A percentile compares a stretch with the other conserved stretches of the same genome.
Conservation (phyloP, 495 filamentous ascomycete genomes). For the Tuber indicum region DNA sequence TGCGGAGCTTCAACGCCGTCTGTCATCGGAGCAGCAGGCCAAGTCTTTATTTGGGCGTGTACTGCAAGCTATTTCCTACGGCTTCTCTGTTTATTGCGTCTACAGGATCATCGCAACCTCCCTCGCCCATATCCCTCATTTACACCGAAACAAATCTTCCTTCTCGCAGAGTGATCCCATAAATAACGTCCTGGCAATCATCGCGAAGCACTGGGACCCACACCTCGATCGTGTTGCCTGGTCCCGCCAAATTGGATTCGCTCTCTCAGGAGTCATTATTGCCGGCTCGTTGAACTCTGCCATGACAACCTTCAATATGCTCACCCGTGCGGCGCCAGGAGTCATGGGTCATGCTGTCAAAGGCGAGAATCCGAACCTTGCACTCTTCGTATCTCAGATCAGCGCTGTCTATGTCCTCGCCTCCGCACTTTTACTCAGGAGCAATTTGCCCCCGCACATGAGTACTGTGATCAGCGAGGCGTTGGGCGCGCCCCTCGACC, state of each 20-base stretch:
- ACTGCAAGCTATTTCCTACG: conserved; percentile 52
- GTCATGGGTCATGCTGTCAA: conserved; percentile 53
- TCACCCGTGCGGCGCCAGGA: conserved; percentile 61
- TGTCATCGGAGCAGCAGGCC: conserved; percentile 55
- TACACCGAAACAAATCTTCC: conserved; percentile 48
- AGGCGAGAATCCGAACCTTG: conserved; percentile 59
- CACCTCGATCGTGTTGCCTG: conserved; percentile 64
- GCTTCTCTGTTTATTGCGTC: conserved; percentile 67
- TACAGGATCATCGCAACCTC: conserved; percentile 66
- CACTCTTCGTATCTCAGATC: conserved; percentile 67
- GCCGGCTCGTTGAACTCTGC: conserved; percentile 67
- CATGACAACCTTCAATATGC: conserved; percentile 66
- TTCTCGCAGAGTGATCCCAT: conserved; percentile 69
- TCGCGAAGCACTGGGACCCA: conserved; percentile 66
- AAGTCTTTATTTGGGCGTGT: conserved; percentile 57
- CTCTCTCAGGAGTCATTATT: conserved; percentile 70
- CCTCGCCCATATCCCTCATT: conserved; percentile 52
- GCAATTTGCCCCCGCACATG: conserved; percentile 65
- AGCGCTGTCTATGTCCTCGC: conserved; percentile 73
- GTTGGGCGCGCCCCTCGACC: conserved; percentile 61
- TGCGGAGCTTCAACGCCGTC: conserved; percentile 49
- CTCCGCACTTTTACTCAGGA: conserved; percentile 63
- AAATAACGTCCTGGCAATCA: conserved; percentile 65
- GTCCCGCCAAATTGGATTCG: conserved; percentile 70
- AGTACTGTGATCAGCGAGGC: conserved; percentile 63